A percentile compares a stretch with the other conserved stretches of the same genome.
Evolutionary conservation across 805 yeast genomes (phyloP).

Genomic region (Cyberlindnera maritima): DNA sequence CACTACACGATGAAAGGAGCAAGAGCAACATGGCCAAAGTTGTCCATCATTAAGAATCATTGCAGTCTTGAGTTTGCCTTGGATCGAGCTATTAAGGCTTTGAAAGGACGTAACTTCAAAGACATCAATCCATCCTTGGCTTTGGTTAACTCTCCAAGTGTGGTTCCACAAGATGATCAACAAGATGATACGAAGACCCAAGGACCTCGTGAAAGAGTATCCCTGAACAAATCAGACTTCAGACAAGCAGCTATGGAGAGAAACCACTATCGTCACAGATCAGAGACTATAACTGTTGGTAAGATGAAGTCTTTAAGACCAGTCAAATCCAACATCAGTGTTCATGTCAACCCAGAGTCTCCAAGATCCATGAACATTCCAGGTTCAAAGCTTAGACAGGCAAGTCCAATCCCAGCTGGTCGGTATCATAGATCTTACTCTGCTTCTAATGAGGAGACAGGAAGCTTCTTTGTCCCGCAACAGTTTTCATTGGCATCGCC

Average conservation of each 20-base stretch:
- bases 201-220: not conserved
- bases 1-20: constrained; percentile 80
- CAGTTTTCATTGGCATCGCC: constrained; percentile 17
- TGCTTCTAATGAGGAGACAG: constrained; percentile 19
- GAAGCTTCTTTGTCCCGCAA: constrained; percentile 11
- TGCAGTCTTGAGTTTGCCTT: constrained; percentile 87
- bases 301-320: constrained; percentile 18
- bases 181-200: not conserved
- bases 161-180: not conserved
- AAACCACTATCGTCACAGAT: constrained; percentile 26
- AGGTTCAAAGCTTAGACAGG: constrained; percentile 4
- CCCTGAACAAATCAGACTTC: not conserved
- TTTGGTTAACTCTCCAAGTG: constrained; percentile 24
- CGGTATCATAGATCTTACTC: constrained; percentile 25
- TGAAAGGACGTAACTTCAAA: constrained; percentile 60
- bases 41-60: constrained; percentile 82
- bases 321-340: constrained; percentile 20
- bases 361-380: not conserved
- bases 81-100: constrained; percentile 69
- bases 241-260: constrained; percentile 1
- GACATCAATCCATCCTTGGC: constrained; percentile 25
- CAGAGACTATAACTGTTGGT: constrained; percentile 23
- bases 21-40: constrained; percentile 89
- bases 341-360: not conserved
- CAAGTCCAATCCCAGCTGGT: not conserved